Percentiles rank a stretch among this genome's conserved stretches.
Conservation (phyloP, 2,329 filamentous ascomycete genomes). For the Coniochaeta prunicola region DNA sequence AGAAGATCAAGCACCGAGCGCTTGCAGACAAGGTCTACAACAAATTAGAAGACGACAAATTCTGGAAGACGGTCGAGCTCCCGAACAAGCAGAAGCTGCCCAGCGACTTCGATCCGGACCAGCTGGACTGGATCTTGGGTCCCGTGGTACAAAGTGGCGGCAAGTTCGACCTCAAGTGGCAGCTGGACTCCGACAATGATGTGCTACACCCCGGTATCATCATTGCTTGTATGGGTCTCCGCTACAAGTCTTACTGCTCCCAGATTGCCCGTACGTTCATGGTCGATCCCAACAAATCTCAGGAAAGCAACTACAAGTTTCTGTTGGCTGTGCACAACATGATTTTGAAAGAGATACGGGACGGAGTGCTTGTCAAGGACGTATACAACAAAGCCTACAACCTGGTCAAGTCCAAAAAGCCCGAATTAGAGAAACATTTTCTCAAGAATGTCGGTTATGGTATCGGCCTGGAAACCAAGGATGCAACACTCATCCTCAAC, state of each 20-base stretch:
- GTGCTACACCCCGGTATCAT: conserved; percentile 87
- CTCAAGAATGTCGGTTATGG: conserved; percentile 81
- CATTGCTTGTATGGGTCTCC: conserved; percentile 80
- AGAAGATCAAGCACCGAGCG: conserved; percentile 86
- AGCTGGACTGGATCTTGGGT: conserved; percentile 90
- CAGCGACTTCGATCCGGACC: conserved; percentile 74
- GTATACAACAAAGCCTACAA: conserved; percentile 81
- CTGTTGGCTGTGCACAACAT: conserved; percentile 76
- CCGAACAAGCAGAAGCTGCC: conserved; percentile 70
- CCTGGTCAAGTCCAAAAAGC: conserved; percentile 82
- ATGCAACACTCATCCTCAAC: conserved; percentile 75
- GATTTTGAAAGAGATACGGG: conserved; percentile 84
- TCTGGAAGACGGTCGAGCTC: conserved; percentile 75
- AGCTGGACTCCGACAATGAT: conserved; percentile 71
- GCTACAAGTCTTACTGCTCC: conserved; percentile 94
- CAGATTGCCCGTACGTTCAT: conserved; percentile 90
- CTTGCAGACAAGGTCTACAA: conserved; percentile 82
- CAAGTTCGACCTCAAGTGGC: conserved; percentile 84
- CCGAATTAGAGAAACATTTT: conserved; percentile 92
- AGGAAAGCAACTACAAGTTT: conserved; percentile 91
- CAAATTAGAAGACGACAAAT: conserved; percentile 90
- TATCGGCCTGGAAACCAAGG: conserved; percentile 86
- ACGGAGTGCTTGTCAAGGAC: conserved; percentile 80
- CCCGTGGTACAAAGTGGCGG: conserved; percentile 93
- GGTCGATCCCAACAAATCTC: conserved; percentile 92